phyloP scores from a whole-genome alignment of 2,329 filamentous ascomycete species.

The Xylaria multiplex region DNA sequence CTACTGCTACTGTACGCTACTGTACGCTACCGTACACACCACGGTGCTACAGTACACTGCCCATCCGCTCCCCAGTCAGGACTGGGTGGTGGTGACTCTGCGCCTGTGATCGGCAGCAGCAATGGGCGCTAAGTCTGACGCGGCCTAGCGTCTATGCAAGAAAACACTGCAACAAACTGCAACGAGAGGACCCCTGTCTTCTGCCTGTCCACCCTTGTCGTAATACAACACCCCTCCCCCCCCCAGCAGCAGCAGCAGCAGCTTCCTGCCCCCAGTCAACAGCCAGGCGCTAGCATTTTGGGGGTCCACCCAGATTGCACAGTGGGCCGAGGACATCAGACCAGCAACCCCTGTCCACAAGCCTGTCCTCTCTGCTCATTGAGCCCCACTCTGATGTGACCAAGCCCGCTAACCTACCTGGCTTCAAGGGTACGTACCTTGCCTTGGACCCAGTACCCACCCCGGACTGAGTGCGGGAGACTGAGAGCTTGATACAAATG shows the following conservation, averaged over 20 bases:
- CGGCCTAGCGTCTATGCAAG: conserved; percentile 44
- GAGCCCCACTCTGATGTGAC: conserved; percentile 47
- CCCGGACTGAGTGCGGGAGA: conserved; percentile 37
- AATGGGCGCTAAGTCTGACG: conserved; percentile 44
- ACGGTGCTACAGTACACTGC: not conserved
- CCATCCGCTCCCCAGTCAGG: too few species aligned
- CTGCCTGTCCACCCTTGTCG: not conserved
- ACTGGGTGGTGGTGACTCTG: conserved; percentile 24
- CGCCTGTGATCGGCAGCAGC: conserved; percentile 44
- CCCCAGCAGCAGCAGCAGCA: too few species aligned
- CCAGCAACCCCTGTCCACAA: conserved; percentile 37
- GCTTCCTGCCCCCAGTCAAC: conserved; percentile 12
- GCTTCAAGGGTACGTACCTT: conserved; percentile 39
- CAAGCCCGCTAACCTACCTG: conserved; percentile 28
- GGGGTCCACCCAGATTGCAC: conserved; percentile 32
- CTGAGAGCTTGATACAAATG: conserved; percentile 49
- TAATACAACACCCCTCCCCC: not conserved
- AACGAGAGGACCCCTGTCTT: conserved; percentile 37
- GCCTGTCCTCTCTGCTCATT: conserved; percentile 42
- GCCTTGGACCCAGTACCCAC: conserved; percentile 29
- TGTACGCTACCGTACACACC: conserved; percentile 31
- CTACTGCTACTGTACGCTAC: conserved; percentile 5
- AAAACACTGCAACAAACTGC: conserved; percentile 42
- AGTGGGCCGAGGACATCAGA: conserved; percentile 39
- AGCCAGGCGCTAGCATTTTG: conserved; percentile 34